Evolutionary conservation across 177 flowering plant genomes (phyloP).

Genomic region (Vitis hybrid): DNA sequence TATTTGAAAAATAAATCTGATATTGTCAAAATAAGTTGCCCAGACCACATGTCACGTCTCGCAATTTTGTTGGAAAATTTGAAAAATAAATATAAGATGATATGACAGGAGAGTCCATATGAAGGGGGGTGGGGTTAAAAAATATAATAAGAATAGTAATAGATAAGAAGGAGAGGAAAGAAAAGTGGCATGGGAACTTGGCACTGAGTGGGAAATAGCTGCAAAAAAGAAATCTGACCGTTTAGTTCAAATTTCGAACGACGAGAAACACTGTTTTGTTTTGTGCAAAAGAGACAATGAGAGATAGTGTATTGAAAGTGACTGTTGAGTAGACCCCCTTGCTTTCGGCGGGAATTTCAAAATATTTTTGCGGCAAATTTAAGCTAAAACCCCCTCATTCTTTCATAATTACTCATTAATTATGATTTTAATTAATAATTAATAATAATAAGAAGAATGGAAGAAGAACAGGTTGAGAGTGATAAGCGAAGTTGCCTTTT

Average conservation of each 20-base stretch:
- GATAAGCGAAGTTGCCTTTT: neutral
- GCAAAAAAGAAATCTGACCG: slow-evolving; percentile 11
- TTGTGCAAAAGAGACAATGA: neutral
- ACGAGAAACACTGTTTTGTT: neutral
- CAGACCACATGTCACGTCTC: too few species aligned
- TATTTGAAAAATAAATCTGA: too few species aligned
- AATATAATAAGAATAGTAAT: too few species aligned
- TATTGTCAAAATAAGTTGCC: too few species aligned
- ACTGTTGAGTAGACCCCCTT: slow-evolving; percentile 9
- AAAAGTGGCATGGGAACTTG: neutral
- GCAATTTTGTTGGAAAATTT: too few species aligned
- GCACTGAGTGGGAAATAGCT: slow-evolving; percentile 6
- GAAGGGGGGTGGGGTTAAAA: too few species aligned
- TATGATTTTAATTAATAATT: too few species aligned
- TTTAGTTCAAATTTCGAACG: slow-evolving; percentile 28
- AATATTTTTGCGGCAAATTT: slow-evolving; percentile 20
- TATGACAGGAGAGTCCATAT: too few species aligned
- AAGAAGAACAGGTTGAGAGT: neutral
- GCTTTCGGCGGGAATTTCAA: slow-evolving; percentile 38
- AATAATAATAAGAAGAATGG: neutral
- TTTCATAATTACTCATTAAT: too few species aligned
- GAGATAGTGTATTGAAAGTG: slow-evolving; percentile 4
- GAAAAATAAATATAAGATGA: too few species aligned
- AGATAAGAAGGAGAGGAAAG: neutral
- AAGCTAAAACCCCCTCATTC: neutral